These are phyloP conservation scores for Daedaleopsis nitida DNA, from an alignment of 768 basidiomycete genomes.

Conservation along the genomic window DNA sequence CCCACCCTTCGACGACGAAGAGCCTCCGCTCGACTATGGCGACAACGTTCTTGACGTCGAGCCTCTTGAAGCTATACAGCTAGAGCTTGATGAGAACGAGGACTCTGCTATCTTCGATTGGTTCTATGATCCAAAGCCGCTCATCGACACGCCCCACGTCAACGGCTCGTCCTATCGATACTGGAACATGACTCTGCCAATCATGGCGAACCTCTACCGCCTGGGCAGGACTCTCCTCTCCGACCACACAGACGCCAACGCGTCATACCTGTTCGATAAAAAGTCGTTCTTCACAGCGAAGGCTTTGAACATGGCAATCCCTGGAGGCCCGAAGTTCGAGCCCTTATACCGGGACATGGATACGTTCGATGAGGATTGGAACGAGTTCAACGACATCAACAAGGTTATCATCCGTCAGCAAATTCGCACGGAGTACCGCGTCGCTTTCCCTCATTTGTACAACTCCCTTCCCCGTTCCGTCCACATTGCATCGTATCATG, in stretches of 20 bases:
- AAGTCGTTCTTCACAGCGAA: constrained; percentile 98
- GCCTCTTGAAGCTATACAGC: constrained; percentile 95
- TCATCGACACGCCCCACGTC: constrained; percentile 85
- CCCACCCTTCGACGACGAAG: constrained; percentile 99
- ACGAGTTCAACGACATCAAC: constrained; percentile 99
- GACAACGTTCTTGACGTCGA: constrained; percentile 99
- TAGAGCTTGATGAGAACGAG: constrained; percentile 92
- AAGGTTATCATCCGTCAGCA: constrained; percentile 99
- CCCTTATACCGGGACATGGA: constrained; percentile 97
- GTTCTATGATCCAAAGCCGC: constrained; percentile 98
- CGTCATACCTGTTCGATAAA: constrained; percentile 95
- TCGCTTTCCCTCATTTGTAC: constrained; percentile 98
- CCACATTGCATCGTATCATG: constrained; percentile 88
- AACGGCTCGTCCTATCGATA: constrained; percentile 93
- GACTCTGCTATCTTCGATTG: constrained; percentile 91
- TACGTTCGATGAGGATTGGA: constrained; percentile 98
- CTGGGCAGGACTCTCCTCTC: constrained; percentile 92
- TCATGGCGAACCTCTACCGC: constrained; percentile 97
- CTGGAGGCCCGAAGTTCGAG: constrained; percentile 98
- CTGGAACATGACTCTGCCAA: constrained; percentile 90
- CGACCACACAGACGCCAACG: constrained; percentile 89
- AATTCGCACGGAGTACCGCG: constrained; percentile 98
- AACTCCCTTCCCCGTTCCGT: constrained; percentile 97
- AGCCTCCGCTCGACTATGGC: constrained; percentile 97
- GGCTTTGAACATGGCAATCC: constrained; percentile 94